Conservation (phyloP, 2,329 filamentous ascomycete species). For the Trichoderma koningiopsis region DNA sequence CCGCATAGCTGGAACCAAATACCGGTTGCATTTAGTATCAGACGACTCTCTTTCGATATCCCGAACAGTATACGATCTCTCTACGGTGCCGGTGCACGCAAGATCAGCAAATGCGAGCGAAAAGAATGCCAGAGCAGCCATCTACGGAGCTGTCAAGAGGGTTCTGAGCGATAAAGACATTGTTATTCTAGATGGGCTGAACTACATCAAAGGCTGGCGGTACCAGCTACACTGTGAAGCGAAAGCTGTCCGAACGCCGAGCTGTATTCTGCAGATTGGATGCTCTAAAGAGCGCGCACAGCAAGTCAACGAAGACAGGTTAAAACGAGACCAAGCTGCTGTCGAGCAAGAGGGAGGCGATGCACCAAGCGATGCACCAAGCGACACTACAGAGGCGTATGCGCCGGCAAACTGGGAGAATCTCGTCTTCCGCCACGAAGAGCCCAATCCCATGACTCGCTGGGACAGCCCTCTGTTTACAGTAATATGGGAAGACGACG, state of each 20-base stretch:
- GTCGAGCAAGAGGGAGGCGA: not conserved
- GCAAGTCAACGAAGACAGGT: slow-evolving; percentile 61
- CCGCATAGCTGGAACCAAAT: slow-evolving; percentile 54
- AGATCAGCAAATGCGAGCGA: slow-evolving; percentile 74
- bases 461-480: slow-evolving; percentile 87
- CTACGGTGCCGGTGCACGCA: slow-evolving; percentile 58
- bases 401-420: slow-evolving; percentile 70
- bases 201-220: slow-evolving; percentile 89
- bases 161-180: slow-evolving; percentile 72
- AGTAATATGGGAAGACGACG: slow-evolving; percentile 73
- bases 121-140: slow-evolving; percentile 76
- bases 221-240: slow-evolving; percentile 86
- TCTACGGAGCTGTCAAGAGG: slow-evolving; percentile 78
- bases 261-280: slow-evolving; percentile 71
- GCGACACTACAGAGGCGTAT: slow-evolving; percentile 48
- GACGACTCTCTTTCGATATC: slow-evolving; percentile 71
- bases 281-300: slow-evolving; percentile 55
- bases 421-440: slow-evolving; percentile 79
- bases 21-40: slow-evolving; percentile 73
- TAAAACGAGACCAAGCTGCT: slow-evolving; percentile 36
- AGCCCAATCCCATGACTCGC: slow-evolving; percentile 80
- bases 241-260: slow-evolving; percentile 75
- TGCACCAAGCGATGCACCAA: not conserved
- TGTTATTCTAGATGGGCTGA: slow-evolving; percentile 76
- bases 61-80: slow-evolving; percentile 71